Evolutionary conservation across 2,329 filamentous ascomycete genomes (phyloP).

Genomic region (Microascus cirrosus): DNA sequence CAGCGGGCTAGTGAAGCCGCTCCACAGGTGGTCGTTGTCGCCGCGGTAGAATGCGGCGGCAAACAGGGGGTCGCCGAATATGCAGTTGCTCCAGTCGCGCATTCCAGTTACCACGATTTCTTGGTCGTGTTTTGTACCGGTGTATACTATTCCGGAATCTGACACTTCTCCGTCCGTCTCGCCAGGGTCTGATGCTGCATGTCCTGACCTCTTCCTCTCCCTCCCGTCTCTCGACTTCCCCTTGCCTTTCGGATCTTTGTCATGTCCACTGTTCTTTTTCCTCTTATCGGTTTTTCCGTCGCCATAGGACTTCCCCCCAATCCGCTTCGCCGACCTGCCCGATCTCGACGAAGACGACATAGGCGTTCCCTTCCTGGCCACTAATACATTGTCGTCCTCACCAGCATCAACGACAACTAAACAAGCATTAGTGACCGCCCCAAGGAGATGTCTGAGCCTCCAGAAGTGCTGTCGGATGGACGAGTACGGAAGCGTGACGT

Average conservation of each 20-base stretch:
- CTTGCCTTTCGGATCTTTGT: not conserved
- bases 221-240: slow-evolving; percentile 4
- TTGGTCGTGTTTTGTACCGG: not conserved
- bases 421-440: slow-evolving; percentile 37
- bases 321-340: not conserved
- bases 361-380: slow-evolving; percentile 13
- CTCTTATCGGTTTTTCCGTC: slow-evolving; percentile 1
- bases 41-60: slow-evolving; percentile 34
- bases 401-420: slow-evolving; percentile 43
- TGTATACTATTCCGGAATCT: not conserved
- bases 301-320: not conserved
- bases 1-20: slow-evolving; percentile 27
- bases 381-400: slow-evolving; percentile 37
- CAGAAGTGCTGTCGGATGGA: slow-evolving; percentile 40
- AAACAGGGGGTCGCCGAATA: slow-evolving; percentile 51
- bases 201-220: not conserved
- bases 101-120: slow-evolving; percentile 33
- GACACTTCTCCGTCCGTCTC: not conserved
- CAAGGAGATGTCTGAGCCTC: slow-evolving; percentile 35
- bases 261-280: not conserved
- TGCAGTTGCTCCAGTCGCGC: slow-evolving; percentile 45
- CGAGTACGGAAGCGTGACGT: slow-evolving; percentile 45
- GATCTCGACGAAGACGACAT: not conserved
- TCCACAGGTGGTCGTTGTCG: slow-evolving; percentile 30
- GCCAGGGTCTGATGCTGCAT: not conserved